These are phyloP conservation scores for Articulospora tetracladia DNA, from an alignment of 495 filamentous ascomycete species.

Conservation along the genomic window DNA sequence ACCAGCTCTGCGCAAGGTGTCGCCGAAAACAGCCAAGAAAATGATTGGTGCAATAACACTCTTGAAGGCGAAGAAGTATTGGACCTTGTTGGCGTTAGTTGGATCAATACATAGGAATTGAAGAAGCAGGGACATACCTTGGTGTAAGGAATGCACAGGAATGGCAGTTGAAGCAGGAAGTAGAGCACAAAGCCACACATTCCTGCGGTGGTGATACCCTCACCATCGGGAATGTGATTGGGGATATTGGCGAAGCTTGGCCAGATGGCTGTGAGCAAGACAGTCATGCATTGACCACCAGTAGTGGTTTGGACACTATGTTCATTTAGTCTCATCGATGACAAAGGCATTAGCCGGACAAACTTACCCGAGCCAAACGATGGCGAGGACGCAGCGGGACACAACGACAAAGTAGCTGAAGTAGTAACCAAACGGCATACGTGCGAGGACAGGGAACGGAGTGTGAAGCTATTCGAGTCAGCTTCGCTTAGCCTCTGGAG, in stretches of 20 bases:
- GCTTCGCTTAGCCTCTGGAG: conserved; percentile 7
- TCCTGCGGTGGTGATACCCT: conserved; percentile 41
- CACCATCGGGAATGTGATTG: conserved; percentile 37
- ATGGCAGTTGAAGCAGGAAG: conserved; percentile 44
- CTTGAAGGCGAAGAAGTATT: conserved; percentile 21
- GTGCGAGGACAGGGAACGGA: conserved; percentile 64
- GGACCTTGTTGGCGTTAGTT: conserved; percentile 9
- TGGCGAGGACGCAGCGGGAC: conserved; percentile 58
- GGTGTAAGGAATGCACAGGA: conserved; percentile 51
- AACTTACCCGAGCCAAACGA: conserved; percentile 61
- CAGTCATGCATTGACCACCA: conserved; percentile 57
- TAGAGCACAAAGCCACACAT: conserved; percentile 44
- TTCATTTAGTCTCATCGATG: conserved; percentile 9
- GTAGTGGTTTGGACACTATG: conserved; percentile 26
- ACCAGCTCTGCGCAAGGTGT: conserved; percentile 13
- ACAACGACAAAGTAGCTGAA: conserved; percentile 64
- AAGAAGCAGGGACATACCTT: conserved; percentile 17
- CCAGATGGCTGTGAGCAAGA: conserved; percentile 52
- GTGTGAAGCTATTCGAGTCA: conserved; percentile 43
- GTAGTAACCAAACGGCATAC: conserved; percentile 67
- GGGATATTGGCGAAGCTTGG: conserved; percentile 31
- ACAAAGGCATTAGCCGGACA: conserved; percentile 5
- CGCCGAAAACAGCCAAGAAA: conserved; percentile 17
- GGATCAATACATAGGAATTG: not conserved
- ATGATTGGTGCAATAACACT: conserved; percentile 19